These are phyloP conservation scores for Hygrocybe punicea DNA, from an alignment of 768 basidiomycete genomes.

Conservation along the genomic window DNA sequence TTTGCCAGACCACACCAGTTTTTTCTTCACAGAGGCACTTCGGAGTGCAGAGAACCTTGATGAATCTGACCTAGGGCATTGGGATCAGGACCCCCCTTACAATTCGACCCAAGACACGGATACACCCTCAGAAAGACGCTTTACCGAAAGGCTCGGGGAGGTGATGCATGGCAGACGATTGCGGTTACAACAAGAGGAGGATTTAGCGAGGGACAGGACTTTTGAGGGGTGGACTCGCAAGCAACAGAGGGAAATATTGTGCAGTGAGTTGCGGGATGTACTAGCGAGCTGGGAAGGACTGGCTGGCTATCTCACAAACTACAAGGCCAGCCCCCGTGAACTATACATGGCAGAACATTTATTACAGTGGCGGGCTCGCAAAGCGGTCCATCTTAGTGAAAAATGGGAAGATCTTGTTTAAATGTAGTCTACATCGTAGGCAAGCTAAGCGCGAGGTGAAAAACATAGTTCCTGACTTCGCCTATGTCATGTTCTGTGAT, in stretches of 20 bases:
- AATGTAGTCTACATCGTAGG: background rate
- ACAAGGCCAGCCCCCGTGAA: background rate
- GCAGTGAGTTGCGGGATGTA: background rate
- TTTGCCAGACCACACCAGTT: too few species aligned
- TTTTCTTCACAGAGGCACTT: background rate
- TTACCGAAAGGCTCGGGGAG: background rate
- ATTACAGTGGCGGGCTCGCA: background rate
- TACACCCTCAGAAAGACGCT: background rate
- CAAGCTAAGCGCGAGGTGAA: background rate
- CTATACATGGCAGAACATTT: background rate
- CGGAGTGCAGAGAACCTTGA: background rate
- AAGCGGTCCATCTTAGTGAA: background rate
- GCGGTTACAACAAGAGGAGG: background rate
- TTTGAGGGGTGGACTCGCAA: background rate
- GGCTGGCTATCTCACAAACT: background rate
- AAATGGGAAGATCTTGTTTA: background rate
- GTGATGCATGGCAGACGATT: background rate
- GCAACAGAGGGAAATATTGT: background rate
- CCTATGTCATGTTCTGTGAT: background rate
- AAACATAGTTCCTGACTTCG: background rate
- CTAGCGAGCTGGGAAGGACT: background rate
- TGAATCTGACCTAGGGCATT: background rate
- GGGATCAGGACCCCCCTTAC: background rate
- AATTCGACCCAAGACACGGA: background rate
- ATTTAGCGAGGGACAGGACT: background rate